Evolutionary conservation across 768 basidiomycete species (phyloP).

Genomic region (Lentinula lateritia): DNA sequence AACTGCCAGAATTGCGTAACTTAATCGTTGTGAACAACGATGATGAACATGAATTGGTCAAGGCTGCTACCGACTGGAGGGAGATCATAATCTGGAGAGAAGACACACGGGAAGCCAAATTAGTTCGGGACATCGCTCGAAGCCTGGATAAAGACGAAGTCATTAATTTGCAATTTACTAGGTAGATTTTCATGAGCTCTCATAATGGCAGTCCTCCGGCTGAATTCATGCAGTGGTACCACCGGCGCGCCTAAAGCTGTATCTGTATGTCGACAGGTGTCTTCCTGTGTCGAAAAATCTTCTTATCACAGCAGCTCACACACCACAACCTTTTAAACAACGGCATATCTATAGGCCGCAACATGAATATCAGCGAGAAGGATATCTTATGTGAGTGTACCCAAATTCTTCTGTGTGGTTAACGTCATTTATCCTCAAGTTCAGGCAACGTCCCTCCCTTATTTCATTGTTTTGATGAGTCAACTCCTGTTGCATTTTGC

Average conservation of each 20-base stretch:
- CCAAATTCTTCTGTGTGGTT: background rate
- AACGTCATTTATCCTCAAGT: background rate
- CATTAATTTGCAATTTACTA: conserved; percentile 83
- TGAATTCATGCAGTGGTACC: conserved; percentile 50
- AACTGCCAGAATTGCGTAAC: conserved; percentile 56
- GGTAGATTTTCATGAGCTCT: conserved; percentile 32
- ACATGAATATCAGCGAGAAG: conserved; percentile 60
- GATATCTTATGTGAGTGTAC: conserved; percentile 62
- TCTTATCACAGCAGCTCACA: conserved; percentile 48
- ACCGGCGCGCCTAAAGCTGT: conserved; percentile 82
- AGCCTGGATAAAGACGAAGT: conserved; percentile 58
- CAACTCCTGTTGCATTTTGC: background rate
- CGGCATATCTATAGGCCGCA: conserved; percentile 59
- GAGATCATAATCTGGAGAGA: conserved; percentile 69
- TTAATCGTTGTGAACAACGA: conserved; percentile 66
- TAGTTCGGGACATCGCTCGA: conserved; percentile 35
- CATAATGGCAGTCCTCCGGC: background rate
- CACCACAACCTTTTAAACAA: conserved; percentile 81
- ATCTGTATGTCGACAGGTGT: conserved; percentile 42
- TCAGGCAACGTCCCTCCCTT: conserved; percentile 79
- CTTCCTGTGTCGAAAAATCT: background rate
- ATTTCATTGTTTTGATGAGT: conserved; percentile 91
- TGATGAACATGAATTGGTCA: conserved; percentile 37
- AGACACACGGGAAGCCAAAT: conserved; percentile 33
- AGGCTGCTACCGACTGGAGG: conserved; percentile 61